These are phyloP conservation scores for Colletotrichum scovillei DNA, from an alignment of 2,329 filamentous ascomycete species.

Conservation along the genomic window DNA sequence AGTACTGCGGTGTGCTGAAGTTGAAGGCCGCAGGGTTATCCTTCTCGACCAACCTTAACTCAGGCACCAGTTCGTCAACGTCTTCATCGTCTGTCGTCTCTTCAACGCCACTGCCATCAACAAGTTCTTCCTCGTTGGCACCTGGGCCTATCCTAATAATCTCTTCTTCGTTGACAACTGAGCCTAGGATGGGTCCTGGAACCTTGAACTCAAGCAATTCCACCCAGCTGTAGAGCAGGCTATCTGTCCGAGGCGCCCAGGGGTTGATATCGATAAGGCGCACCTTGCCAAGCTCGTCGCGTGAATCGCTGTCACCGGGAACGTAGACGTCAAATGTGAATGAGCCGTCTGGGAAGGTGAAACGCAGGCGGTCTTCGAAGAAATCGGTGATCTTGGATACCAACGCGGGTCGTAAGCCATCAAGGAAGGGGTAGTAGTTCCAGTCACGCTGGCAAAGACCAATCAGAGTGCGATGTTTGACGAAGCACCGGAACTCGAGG, in stretches of 20 bases:
- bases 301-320: slow-evolving; percentile 69
- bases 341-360: slow-evolving; percentile 84
- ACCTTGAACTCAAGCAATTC: slow-evolving; percentile 83
- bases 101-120: slow-evolving; percentile 48
- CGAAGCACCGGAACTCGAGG: slow-evolving; percentile 95
- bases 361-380: slow-evolving; percentile 78
- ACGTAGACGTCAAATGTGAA: slow-evolving; percentile 96
- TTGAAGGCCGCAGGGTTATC: slow-evolving; percentile 91
- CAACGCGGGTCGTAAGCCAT: slow-evolving; percentile 71
- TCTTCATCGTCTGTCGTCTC: slow-evolving; percentile 48
- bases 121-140: slow-evolving; percentile 49
- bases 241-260: slow-evolving; percentile 91
- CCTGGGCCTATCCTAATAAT: slow-evolving; percentile 53
- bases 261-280: slow-evolving; percentile 95
- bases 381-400: slow-evolving; percentile 78
- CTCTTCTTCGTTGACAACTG: slow-evolving; percentile 51
- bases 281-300: slow-evolving; percentile 75
- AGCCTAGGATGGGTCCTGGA: slow-evolving; percentile 66
- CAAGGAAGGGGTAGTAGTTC: slow-evolving; percentile 88
- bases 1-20: slow-evolving; percentile 88
- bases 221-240: slow-evolving; percentile 88
- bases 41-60: slow-evolving; percentile 83
- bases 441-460: slow-evolving; percentile 90
- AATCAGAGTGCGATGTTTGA: slow-evolving; percentile 82
- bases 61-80: slow-evolving; percentile 65